Base-by-base conservation (phyloP, 768 basidiomycete genomes). In the Agaricus subrufescens region DNA sequence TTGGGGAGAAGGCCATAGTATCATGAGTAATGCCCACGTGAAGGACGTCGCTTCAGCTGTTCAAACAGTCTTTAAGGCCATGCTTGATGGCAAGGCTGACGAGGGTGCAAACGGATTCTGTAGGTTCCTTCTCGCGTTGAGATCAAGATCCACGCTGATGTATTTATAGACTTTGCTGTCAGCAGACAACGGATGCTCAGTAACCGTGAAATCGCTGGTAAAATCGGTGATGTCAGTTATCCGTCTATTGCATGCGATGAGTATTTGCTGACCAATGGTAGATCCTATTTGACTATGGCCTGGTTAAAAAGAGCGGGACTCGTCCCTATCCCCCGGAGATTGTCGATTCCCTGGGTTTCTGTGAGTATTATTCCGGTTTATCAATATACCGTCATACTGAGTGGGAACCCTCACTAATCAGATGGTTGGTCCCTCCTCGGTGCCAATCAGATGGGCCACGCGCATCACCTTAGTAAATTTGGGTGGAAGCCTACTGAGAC, bases 21-120 rank as follows among this genome's bases (percentile, higher is more conserved):
- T 66, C 9, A 69, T 74, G 66, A 66, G 65, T 31, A 72, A 68
- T 39, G 65, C 75, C 5, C 76, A 78, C 46, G 71, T 80, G 50
- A 71, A 70, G 49, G 77, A 79, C 51, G 68, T 68, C 7, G 71
- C 71, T 0, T 61, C 60, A 46, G 72, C 71, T 23, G 44, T 77
- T 6, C 34, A 71, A 26, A 61, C 67, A 19, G 61, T 78, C 38
- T 62, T 79, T 34, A 67, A 75, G 29, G 73, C 72, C 5, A 74
- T 74, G 3, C 58, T 76, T 11, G 67, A 74, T 45, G 76, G 73
- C 2, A 70, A 63, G 45, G 75, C 76, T 2, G 73, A 73, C 29
- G 73, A 76, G 52, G 76, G 75, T 1, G 61, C 64, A 3, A 67
- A 76, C 46, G 77, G 75, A 19, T 60, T 74, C 45, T 78, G 76